These are phyloP conservation scores for Penicillium herquei DNA, from an alignment of 495 filamentous ascomycete species.

Conservation along the genomic window DNA sequence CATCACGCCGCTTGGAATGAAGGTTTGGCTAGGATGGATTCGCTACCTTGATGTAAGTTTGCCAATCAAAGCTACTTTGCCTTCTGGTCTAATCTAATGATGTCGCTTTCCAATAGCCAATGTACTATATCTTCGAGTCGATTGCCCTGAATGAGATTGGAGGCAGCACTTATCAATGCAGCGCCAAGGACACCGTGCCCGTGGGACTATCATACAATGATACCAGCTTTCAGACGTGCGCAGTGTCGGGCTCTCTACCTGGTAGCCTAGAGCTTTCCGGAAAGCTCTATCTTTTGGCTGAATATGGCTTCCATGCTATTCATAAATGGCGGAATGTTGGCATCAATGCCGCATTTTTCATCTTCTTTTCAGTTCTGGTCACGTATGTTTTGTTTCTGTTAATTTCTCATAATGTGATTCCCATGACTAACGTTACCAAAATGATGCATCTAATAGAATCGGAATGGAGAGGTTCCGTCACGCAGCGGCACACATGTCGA, in stretches of 20 bases:
- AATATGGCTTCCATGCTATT: slow-evolving; percentile 44
- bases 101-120: neutral
- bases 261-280: slow-evolving; percentile 43
- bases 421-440: neutral
- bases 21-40: slow-evolving; percentile 81
- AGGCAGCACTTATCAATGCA: neutral
- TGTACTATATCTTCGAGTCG: slow-evolving; percentile 43
- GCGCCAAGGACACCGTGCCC: slow-evolving; percentile 5
- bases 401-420: neutral
- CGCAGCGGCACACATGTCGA: slow-evolving; percentile 23
- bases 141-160: neutral
- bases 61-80: too few species aligned
- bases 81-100: too few species aligned
- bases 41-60: slow-evolving; percentile 66
- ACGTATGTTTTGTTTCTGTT: neutral
- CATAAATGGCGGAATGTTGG: slow-evolving; percentile 60
- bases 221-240: slow-evolving; percentile 32
- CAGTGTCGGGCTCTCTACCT: slow-evolving; percentile 44
- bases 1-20: slow-evolving; percentile 71
- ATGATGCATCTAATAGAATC: slow-evolving; percentile 10
- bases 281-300: slow-evolving; percentile 40
- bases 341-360: slow-evolving; percentile 24
- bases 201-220: slow-evolving; percentile 15
- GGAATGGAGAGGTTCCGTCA: slow-evolving; percentile 28
- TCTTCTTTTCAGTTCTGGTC: neutral